These are phyloP conservation scores for Aspergillus baeticus DNA, from an alignment of 495 filamentous ascomycete genomes.

Conservation along the genomic window DNA sequence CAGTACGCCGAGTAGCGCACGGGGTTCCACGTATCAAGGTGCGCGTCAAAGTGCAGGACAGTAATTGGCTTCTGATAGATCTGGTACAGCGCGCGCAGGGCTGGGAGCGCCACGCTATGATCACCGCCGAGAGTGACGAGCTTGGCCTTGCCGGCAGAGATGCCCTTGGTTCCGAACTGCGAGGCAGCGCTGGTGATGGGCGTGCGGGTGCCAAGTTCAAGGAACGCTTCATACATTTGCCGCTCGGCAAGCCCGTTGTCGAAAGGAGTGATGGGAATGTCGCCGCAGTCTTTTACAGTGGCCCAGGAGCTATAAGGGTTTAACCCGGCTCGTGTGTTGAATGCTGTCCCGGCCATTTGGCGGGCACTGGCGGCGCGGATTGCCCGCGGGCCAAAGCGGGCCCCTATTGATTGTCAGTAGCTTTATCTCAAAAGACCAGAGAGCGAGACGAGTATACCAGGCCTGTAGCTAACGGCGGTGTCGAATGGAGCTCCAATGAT, in stretches of 20 bases:
- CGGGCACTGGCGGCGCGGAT: slow-evolving; percentile 76
- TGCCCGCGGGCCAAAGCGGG: slow-evolving; percentile 77
- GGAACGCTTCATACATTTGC: slow-evolving; percentile 77
- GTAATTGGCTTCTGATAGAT: slow-evolving; percentile 70
- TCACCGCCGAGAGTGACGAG: slow-evolving; percentile 81
- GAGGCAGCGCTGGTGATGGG: slow-evolving; percentile 33
- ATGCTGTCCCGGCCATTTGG: slow-evolving; percentile 70
- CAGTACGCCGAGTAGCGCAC: slow-evolving; percentile 74
- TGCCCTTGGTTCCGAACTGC: slow-evolving; percentile 40
- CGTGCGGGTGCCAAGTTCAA: slow-evolving; percentile 57
- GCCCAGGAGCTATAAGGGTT: slow-evolving; percentile 78
- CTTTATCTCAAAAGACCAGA: slow-evolving; percentile 23
- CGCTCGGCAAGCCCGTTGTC: slow-evolving; percentile 72
- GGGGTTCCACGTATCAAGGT: slow-evolving; percentile 84
- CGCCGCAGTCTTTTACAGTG: slow-evolving; percentile 74
- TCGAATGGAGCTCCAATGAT: slow-evolving; percentile 84
- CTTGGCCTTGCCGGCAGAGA: slow-evolving; percentile 53
- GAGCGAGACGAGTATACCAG: slow-evolving; percentile 46
- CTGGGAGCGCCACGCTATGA: slow-evolving; percentile 75
- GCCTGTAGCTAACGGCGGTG: slow-evolving; percentile 76
- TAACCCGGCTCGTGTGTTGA: slow-evolving; percentile 72
- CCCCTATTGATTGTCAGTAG: slow-evolving; percentile 45
- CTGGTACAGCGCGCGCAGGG: slow-evolving; percentile 67
- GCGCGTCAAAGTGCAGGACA: slow-evolving; percentile 83
- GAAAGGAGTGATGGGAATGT: slow-evolving; percentile 77